phyloP scores from a whole-genome alignment of 768 basidiomycete species.

The Phaeolepiota aurea region DNA sequence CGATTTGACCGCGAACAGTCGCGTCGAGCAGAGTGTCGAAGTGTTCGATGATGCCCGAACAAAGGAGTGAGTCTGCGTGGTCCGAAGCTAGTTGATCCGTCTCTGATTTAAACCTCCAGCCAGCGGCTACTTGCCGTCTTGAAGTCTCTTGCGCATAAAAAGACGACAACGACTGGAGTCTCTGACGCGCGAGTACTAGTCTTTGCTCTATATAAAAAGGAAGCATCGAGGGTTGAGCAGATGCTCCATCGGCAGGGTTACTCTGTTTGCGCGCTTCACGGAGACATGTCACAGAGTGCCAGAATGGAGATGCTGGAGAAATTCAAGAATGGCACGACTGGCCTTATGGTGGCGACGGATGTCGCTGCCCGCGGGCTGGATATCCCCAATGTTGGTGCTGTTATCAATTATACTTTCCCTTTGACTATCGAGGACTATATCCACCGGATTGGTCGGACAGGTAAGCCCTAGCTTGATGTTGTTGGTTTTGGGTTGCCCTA shows the following conservation, averaged over 20 bases:
- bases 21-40: constrained; percentile 89
- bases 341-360: constrained; percentile 90
- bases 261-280: constrained; percentile 77
- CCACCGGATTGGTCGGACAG: constrained; percentile 86
- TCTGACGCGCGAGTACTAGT: constrained; percentile 71
- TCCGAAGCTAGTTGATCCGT: too few relatives aligned
- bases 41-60: constrained; percentile 79
- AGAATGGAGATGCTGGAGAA: constrained; percentile 80
- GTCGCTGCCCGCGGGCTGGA: constrained; percentile 96
- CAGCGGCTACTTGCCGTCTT: constrained; percentile 53
- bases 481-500: constrained; percentile 2
- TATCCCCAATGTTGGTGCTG: constrained; percentile 90
- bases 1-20: constrained; percentile 88
- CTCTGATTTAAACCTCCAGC: constrained; percentile 27
- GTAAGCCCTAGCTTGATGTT: constrained; percentile 32
- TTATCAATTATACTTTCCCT: constrained; percentile 97
- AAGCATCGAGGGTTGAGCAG: constrained; percentile 83
- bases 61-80: constrained; percentile 82
- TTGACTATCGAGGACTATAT: constrained; percentile 92
- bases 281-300: constrained; percentile 81
- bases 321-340: constrained; percentile 76
- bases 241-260: constrained; percentile 70
- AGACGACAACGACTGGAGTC: constrained; percentile 39
- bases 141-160: constrained; percentile 48
- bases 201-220: constrained; percentile 97